Conservation (phyloP, 352 stramenopile genomes). For the Phytophthora pluvialis region DNA sequence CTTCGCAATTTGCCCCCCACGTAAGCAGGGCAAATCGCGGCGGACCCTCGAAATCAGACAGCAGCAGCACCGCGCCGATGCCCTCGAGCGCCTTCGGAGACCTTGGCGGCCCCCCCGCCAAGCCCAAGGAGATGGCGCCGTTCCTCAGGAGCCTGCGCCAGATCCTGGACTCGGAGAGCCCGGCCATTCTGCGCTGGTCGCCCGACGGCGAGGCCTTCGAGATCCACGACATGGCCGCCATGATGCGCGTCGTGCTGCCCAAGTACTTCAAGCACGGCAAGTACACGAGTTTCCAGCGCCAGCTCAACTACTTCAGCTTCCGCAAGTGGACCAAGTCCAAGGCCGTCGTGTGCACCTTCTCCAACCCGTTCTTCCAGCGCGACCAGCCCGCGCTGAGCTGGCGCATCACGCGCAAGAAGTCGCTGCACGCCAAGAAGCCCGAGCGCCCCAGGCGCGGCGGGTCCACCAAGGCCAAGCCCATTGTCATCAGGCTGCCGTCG, state of each 20-base stretch:
- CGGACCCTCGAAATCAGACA: constrained; percentile 8
- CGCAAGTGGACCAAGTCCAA: constrained; percentile 90
- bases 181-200: constrained; percentile 59
- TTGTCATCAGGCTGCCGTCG: constrained; percentile 51
- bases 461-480: constrained; percentile 12
- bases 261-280: constrained; percentile 95
- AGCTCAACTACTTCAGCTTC: constrained; percentile 96
- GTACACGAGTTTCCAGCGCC: constrained; percentile 93
- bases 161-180: constrained; percentile 64
- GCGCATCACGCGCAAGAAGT: constrained; percentile 73
- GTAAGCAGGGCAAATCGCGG: constrained; percentile 22
- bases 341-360: constrained; percentile 77
- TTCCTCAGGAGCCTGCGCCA: constrained; percentile 72
- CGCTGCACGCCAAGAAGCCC: constrained; percentile 27
- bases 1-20: constrained; percentile 27
- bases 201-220: constrained; percentile 63
- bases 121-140: constrained; percentile 62
- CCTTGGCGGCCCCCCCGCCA: neutral
- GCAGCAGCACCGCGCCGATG: constrained; percentile 1
- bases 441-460: neutral
- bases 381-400: constrained; percentile 62
- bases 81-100: neutral
- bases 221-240: constrained; percentile 72
- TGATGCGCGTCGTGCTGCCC: constrained; percentile 86
- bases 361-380: constrained; percentile 68